Percentiles rank a stretch among this genome's conserved stretches.
These are phyloP conservation scores for Blastocrithidia nonstop DNA, from an alignment of 208 protist species.

Conservation along the genomic window DNA sequence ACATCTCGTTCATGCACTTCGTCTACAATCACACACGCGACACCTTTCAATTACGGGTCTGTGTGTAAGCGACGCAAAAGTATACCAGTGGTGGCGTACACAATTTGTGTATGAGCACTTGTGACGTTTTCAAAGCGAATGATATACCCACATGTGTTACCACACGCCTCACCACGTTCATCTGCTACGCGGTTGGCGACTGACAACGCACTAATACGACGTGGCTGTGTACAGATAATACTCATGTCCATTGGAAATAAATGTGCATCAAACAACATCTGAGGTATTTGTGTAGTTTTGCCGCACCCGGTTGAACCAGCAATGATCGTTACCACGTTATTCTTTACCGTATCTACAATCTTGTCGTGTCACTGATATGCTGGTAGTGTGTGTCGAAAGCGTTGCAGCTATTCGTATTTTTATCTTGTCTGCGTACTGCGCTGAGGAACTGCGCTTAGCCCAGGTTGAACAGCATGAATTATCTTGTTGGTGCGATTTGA, in stretches of 20 bases:
- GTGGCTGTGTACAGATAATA: slow-evolving; percentile 90
- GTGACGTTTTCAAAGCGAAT: slow-evolving; percentile 88
- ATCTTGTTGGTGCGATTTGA: slow-evolving; percentile 3
- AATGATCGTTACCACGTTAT: slow-evolving; percentile 88
- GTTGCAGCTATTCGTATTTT: slow-evolving; percentile 16
- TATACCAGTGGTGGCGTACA: slow-evolving; percentile 92
- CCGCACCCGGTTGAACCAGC: slow-evolving; percentile 95
- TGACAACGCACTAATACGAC: slow-evolving; percentile 86
- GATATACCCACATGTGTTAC: slow-evolving; percentile 83
- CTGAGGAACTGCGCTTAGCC: slow-evolving; percentile 13
- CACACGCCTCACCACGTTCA: slow-evolving; percentile 82
- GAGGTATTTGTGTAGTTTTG: slow-evolving; percentile 96
- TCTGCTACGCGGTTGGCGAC: slow-evolving; percentile 88
- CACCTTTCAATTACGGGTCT: slow-evolving; percentile 69
- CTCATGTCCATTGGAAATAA: slow-evolving; percentile 65
- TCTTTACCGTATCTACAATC: slow-evolving; percentile 32
- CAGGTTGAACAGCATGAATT: slow-evolving; percentile 23
- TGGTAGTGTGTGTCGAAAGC: slow-evolving; percentile 51
- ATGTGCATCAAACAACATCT: slow-evolving; percentile 87
- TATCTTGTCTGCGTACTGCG: slow-evolving; percentile 1
- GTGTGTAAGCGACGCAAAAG: slow-evolving; percentile 80
- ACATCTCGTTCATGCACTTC: slow-evolving; percentile 96
- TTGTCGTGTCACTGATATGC: slow-evolving; percentile 52
- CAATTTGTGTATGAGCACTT: slow-evolving; percentile 71
- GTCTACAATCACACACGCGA: slow-evolving; percentile 90